Conservation (phyloP, 1,139 yeast genomes). For the Pichia sp. region DNA sequence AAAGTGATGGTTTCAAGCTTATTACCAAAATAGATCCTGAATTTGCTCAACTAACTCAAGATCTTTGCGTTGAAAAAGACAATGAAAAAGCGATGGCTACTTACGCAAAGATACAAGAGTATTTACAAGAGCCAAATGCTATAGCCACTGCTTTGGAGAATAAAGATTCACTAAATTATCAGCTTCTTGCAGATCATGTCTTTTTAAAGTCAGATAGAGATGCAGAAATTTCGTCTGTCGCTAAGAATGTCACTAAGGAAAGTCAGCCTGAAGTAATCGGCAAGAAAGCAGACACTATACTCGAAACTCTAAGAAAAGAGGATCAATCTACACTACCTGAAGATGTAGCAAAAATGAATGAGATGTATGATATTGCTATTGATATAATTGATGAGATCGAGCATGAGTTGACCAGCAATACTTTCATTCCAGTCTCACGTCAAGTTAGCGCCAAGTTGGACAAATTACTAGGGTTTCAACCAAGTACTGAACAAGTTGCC, state of each 20-base stretch:
- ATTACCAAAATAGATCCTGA: slow-evolving; percentile 24
- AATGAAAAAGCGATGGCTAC: slow-evolving; percentile 20
- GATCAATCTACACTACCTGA: slow-evolving; percentile 23
- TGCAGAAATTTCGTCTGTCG: neutral
- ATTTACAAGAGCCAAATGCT: slow-evolving; percentile 20
- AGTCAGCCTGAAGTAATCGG: neutral
- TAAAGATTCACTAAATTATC: slow-evolving; percentile 24
- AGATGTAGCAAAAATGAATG: slow-evolving; percentile 37
- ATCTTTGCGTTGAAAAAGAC: slow-evolving; percentile 15
- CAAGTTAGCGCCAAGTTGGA: slow-evolving; percentile 25
- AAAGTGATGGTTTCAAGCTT: slow-evolving; percentile 25
- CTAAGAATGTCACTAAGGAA: neutral
- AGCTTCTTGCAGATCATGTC: slow-evolving; percentile 20
- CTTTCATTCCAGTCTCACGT: slow-evolving; percentile 29
- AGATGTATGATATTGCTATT: slow-evolving; percentile 65
- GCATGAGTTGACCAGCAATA: slow-evolving; percentile 39
- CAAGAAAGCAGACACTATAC: slow-evolving; percentile 7
- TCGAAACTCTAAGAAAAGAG: slow-evolving; percentile 17
- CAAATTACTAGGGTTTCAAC: slow-evolving; percentile 43
- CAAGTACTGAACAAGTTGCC: slow-evolving; percentile 56
- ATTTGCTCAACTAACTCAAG: slow-evolving; percentile 20
- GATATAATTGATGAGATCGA: slow-evolving; percentile 56
- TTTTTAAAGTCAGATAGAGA: slow-evolving; percentile 8
- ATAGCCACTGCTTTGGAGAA: slow-evolving; percentile 23
- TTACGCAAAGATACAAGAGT: slow-evolving; percentile 21